These are phyloP conservation scores for Blastobotrys illinoisensis DNA, from an alignment of 1,139 yeast species.

Conservation along the genomic window DNA sequence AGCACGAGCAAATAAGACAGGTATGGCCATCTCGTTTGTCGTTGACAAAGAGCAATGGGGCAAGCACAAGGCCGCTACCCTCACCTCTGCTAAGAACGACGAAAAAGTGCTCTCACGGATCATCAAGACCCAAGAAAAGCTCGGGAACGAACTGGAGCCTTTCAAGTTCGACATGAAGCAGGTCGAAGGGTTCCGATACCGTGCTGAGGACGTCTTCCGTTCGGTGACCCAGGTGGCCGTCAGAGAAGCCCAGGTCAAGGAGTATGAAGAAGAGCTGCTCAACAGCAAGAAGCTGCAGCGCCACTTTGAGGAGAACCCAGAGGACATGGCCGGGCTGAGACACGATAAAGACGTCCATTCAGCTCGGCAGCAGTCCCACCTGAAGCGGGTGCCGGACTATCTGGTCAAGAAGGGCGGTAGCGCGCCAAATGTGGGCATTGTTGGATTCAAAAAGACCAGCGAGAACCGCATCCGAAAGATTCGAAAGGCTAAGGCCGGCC, in stretches of 20 bases:
- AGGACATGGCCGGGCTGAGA: constrained; percentile 79
- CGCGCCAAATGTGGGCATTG: constrained; percentile 53
- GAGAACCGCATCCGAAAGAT: constrained; percentile 40
- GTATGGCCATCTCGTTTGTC: constrained; percentile 91
- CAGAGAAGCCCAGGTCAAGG: constrained; percentile 90
- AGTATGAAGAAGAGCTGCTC: constrained; percentile 79
- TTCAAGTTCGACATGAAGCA: constrained; percentile 90
- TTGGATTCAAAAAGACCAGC: constrained; percentile 63
- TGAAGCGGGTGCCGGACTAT: constrained; percentile 90
- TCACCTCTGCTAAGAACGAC: constrained; percentile 69
- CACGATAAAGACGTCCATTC: constrained; percentile 90
- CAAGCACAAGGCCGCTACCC: constrained; percentile 76
- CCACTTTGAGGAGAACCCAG: constrained; percentile 98
- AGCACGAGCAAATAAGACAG: constrained; percentile 94
- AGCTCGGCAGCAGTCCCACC: constrained; percentile 73
- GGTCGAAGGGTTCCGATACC: constrained; percentile 91
- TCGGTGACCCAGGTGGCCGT: constrained; percentile 87
- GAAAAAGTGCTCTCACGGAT: constrained; percentile 79
- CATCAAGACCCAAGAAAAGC: constrained; percentile 66
- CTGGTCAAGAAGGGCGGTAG: constrained; percentile 42
- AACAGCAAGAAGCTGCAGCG: constrained; percentile 87
- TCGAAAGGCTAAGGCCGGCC: constrained; percentile 36
- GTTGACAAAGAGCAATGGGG: constrained; percentile 81
- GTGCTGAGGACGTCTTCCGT: constrained; percentile 96
- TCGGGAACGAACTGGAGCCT: constrained; percentile 53